phyloP scores from a whole-genome alignment of 306 rosid species.

The Citrullus colocynthis region DNA sequence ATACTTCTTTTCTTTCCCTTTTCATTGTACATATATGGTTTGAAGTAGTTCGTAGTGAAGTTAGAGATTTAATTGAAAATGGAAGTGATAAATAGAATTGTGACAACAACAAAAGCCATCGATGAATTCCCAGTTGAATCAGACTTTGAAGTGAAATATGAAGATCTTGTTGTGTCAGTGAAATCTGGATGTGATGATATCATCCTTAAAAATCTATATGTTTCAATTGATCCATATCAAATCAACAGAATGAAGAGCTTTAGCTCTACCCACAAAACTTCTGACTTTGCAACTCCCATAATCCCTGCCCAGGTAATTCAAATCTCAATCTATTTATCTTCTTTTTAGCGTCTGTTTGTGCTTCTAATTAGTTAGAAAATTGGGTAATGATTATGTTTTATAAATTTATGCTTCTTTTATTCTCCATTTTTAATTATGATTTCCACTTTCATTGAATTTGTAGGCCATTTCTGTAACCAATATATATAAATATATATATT shows the following conservation, averaged over 20 bases:
- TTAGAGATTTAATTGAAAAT: neutral
- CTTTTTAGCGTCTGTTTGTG: no score
- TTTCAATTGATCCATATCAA: conserved; percentile 56
- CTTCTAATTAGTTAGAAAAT: no score
- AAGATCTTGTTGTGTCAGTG: conserved; percentile 15
- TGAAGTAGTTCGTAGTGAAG: no score
- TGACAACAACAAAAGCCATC: conserved; percentile 18
- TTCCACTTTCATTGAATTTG: no score
- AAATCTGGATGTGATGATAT: conserved; percentile 29
- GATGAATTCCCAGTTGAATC: conserved; percentile 45
- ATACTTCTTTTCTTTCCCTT: no score
- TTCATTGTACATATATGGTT: no score
- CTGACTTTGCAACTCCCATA: conserved; percentile 18
- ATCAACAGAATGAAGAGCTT: conserved; percentile 45
- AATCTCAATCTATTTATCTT: no score
- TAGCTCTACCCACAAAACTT: conserved; percentile 30
- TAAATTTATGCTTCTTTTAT: no score
- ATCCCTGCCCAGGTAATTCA: conserved; percentile 28
- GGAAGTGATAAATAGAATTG: conserved; percentile 45
- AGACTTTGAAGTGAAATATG: conserved; percentile 33
- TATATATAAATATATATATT: no score
- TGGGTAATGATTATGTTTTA: no score
- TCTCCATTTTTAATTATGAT: no score
- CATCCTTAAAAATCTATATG: conserved; percentile 39
- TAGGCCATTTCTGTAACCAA: no score